A percentile compares a stretch with the other conserved stretches of the same genome.
These are phyloP conservation scores for Aspergillus viridinutans DNA, from an alignment of 2,329 filamentous ascomycete genomes.

Conservation along the genomic window DNA sequence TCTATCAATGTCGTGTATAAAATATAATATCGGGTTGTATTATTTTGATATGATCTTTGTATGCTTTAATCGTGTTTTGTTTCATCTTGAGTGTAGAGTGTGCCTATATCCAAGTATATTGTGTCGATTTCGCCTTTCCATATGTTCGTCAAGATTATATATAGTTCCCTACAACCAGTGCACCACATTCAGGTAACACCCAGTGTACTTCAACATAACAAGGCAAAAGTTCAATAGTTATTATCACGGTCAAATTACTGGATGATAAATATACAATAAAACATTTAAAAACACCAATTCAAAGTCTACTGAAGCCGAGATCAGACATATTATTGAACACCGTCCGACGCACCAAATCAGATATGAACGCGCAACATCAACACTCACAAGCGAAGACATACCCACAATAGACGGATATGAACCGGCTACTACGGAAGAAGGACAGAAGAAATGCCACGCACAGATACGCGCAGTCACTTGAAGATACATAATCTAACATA, in stretches of 20 bases:
- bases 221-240: background rate
- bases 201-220: background rate
- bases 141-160: background rate
- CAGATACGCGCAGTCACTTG: background rate
- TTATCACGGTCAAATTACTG: background rate
- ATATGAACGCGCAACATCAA: background rate
- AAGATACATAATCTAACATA: background rate
- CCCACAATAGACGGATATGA: background rate
- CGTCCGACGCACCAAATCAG: background rate
- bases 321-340: background rate
- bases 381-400: background rate
- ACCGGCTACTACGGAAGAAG: background rate
- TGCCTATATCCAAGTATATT: background rate
- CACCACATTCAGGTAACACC: background rate
- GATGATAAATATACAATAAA: background rate
- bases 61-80: background rate
- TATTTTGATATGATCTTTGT: background rate
- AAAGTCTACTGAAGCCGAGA: background rate
- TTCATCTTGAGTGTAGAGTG: rapidly evolving
- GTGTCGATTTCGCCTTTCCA: background rate
- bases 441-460: background rate
- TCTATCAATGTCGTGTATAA: background rate
- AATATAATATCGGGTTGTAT: background rate
- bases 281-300: background rate
- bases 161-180: background rate